These are phyloP conservation scores for Daphne laureola DNA, from an alignment of 441 rosid genomes.

Conservation along the genomic window DNA sequence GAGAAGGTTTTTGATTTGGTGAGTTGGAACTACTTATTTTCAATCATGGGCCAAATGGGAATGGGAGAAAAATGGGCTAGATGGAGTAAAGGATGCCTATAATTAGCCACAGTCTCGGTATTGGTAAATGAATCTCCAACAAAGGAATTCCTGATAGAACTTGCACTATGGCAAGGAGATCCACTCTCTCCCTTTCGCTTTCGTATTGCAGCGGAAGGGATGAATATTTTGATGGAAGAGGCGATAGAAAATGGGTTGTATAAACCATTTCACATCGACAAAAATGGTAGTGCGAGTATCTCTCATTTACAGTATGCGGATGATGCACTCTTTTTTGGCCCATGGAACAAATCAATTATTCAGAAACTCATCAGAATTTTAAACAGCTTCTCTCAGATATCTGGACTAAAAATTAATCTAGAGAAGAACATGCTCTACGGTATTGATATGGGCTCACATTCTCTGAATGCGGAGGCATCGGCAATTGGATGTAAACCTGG, in stretches of 20 bases:
- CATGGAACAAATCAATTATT: no score
- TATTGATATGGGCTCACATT: no score
- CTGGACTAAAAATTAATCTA: no score
- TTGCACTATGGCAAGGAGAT: background rate
- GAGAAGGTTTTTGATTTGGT: background rate
- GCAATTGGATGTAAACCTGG: no score
- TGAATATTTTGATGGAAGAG: background rate
- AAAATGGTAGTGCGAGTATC: no score
- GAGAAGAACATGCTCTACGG: no score
- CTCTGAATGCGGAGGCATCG: no score
- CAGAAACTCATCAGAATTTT: no score
- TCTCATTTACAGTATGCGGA: no score
- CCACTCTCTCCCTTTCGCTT: background rate
- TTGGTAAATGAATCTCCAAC: background rate
- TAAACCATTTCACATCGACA: no score
- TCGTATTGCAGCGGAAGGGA: background rate
- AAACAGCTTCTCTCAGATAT: no score
- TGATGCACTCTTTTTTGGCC: no score
- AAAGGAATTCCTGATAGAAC: background rate
- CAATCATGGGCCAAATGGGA: background rate
- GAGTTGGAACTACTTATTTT: conserved; percentile 2
- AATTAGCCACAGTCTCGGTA: background rate
- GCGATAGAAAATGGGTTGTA: background rate
- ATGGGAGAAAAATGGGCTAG: background rate
- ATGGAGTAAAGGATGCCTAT: background rate